Percentiles rank a stretch among this genome's conserved stretches.
phyloP scores from a whole-genome alignment of 345 rosid species.

The Corymbia maculata region DNA sequence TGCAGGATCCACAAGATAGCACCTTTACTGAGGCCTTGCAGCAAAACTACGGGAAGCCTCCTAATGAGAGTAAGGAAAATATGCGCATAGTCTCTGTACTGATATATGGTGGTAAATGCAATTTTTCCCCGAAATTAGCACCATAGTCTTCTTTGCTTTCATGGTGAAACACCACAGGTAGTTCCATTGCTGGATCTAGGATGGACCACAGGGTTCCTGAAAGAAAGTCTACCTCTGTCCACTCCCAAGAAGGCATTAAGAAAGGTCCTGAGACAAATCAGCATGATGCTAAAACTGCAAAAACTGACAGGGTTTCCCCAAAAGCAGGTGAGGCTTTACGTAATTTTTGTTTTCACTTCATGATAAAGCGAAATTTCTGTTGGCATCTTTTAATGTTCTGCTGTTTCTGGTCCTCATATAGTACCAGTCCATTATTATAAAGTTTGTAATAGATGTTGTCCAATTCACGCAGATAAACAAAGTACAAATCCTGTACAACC shows the following conservation, averaged over 20 bases:
- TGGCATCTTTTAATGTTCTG: neutral
- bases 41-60: constrained; percentile 36
- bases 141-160: neutral
- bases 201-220: constrained; percentile 10
- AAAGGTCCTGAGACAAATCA: constrained; percentile 8
- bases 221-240: constrained; percentile 20
- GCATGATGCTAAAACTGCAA: constrained; percentile 8
- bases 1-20: constrained; percentile 34
- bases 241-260: neutral
- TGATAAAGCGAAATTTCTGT: neutral
- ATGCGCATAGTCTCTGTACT: neutral
- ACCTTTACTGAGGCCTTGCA: constrained; percentile 24
- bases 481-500: constrained; percentile 9
- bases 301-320: constrained; percentile 7
- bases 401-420: neutral
- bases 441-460: neutral
- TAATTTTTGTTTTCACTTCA: neutral
- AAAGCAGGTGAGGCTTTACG: constrained; percentile 23
- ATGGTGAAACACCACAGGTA: neutral
- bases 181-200: constrained; percentile 2
- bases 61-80: constrained; percentile 20
- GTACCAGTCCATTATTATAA: neutral
- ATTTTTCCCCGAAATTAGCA: neutral
- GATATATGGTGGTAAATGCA: neutral
- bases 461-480: constrained; percentile 22